These are phyloP conservation scores for Ascomycota sp. DNA, from an alignment of 2,329 filamentous ascomycete species.

Conservation along the genomic window DNA sequence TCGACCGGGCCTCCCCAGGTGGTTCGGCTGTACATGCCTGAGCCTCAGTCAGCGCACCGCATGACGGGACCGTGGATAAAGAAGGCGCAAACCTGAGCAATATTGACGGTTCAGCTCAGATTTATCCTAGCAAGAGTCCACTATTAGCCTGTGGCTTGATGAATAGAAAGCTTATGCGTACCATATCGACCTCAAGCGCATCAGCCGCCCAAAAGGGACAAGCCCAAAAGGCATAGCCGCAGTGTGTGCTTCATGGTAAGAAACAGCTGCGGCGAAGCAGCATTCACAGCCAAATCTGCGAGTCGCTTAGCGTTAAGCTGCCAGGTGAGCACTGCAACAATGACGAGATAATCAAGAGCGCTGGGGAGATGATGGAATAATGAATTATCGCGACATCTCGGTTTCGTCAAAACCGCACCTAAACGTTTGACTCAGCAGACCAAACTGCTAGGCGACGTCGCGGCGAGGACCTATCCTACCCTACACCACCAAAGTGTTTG, in stretches of 20 bases:
- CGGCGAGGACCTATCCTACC: too few species aligned
- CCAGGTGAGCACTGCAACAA: too few species aligned
- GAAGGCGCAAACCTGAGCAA: constrained; percentile 38
- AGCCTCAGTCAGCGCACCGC: constrained; percentile 2
- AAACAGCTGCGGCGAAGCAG: not conserved
- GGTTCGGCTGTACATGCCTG: constrained; percentile 79
- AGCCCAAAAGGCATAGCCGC: constrained; percentile 26
- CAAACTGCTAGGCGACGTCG: too few species aligned
- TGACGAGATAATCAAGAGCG: too few species aligned
- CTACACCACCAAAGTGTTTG: too few species aligned
- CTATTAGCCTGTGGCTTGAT: constrained; percentile 5
- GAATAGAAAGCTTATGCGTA: constrained; percentile 13
- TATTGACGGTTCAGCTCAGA: constrained; percentile 55
- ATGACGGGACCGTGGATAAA: not conserved
- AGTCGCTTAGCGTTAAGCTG: too few species aligned
- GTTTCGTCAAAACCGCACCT: too few species aligned
- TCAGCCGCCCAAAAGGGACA: constrained; percentile 29
- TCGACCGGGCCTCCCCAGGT: constrained; percentile 75
- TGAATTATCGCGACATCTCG: too few species aligned
- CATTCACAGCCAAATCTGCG: too few species aligned
- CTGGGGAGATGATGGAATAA: too few species aligned
- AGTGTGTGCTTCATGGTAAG: constrained; percentile 3
- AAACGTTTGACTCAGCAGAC: too few species aligned
- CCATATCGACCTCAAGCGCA: constrained; percentile 36
- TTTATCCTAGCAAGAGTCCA: constrained; percentile 34